phyloP scores from a whole-genome alignment of 2,329 filamentous ascomycete species.

The Didymella arachidicola region DNA sequence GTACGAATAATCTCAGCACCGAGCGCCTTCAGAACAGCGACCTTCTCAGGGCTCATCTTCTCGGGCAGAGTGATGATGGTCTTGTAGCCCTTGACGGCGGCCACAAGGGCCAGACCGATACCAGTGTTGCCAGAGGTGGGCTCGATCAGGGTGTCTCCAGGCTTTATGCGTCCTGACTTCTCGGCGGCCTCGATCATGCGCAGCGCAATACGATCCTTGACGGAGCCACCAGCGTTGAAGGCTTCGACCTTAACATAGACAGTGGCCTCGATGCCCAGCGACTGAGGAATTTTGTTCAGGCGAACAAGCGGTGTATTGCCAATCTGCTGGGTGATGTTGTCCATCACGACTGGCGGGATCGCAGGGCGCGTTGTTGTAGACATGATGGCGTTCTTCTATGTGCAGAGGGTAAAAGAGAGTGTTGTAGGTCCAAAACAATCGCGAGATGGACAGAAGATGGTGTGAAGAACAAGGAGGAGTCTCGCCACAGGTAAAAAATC shows the following conservation, averaged over 20 bases:
- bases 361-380: conserved; percentile 59
- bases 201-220: conserved; percentile 94
- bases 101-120: conserved; percentile 92
- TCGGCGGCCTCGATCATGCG: conserved; percentile 98
- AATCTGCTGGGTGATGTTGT: conserved; percentile 84
- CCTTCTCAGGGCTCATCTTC: conserved; percentile 99
- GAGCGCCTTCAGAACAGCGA: conserved; percentile 89
- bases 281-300: conserved; percentile 91
- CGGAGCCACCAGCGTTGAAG: conserved; percentile 92
- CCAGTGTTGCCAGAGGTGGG: conserved; percentile 98
- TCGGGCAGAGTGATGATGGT: conserved; percentile 98
- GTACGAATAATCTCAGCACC: conserved; percentile 98
- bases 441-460: background rate
- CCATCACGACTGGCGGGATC: conserved; percentile 64
- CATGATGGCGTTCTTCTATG: conserved; percentile 46
- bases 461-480: conserved; percentile 7
- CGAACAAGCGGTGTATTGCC: conserved; percentile 95
- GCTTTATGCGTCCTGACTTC: conserved; percentile 89
- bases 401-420: background rate
- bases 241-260: conserved; percentile 92
- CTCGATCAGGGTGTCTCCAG: conserved; percentile 96
- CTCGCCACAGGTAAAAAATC: conserved; percentile 16
- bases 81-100: conserved; percentile 95
- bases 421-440: background rate
- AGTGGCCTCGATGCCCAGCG: conserved; percentile 84